Conservation (phyloP, 345 rosid species). For the Linum usitatissimum region DNA sequence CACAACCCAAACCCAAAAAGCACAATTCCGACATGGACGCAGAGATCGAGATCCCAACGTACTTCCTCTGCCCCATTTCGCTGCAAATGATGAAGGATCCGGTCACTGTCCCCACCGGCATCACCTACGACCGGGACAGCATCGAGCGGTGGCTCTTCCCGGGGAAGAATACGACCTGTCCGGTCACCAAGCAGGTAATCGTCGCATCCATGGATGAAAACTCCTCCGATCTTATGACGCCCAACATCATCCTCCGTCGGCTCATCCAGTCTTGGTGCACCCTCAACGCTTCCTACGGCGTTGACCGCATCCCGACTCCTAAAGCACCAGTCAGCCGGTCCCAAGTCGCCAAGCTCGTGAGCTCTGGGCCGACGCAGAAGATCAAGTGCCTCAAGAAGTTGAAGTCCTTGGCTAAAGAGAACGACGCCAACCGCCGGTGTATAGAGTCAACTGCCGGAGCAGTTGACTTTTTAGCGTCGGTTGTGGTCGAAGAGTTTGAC, state of each 20-base stretch:
- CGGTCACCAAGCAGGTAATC: constrained; percentile 59
- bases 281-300: constrained; percentile 61
- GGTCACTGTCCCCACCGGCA: constrained; percentile 49
- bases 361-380: constrained; percentile 21
- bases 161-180: constrained; percentile 40
- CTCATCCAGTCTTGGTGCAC: constrained; percentile 91
- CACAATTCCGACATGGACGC: constrained; percentile 25
- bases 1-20: neutral
- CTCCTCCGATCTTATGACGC: constrained; percentile 55
- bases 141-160: constrained; percentile 60
- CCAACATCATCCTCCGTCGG: constrained; percentile 80
- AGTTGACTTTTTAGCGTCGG: constrained; percentile 46
- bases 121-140: constrained; percentile 59
- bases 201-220: no score
- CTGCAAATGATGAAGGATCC: constrained; percentile 71
- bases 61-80: constrained; percentile 65
- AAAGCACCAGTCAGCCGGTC: constrained; percentile 50
- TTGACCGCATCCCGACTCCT: constrained; percentile 86
- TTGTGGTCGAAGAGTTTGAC: constrained; percentile 16
- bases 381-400: constrained; percentile 42
- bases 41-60: constrained; percentile 52
- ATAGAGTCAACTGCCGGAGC: constrained; percentile 55
- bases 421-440: constrained; percentile 49
- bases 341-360: constrained; percentile 49
- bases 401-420: constrained; percentile 41